Evolutionary conservation across 345 rosid species (phyloP).

Genomic region (Pistacia atlantica): DNA sequence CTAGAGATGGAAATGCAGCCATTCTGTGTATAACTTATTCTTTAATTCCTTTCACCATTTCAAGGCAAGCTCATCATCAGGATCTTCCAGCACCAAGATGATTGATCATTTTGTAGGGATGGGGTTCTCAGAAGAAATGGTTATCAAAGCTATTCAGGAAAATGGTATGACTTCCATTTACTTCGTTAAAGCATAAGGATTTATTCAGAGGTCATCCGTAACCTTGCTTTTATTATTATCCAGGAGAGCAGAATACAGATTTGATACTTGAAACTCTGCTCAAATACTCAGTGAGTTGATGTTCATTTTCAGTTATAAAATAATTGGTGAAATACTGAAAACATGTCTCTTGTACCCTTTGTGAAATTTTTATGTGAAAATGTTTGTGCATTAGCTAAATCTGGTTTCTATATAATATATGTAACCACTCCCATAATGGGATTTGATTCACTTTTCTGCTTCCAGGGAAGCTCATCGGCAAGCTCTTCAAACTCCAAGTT

Average conservation of each 20-base stretch:
- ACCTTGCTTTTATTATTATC: slow-evolving; percentile 17
- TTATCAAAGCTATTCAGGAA: slow-evolving; percentile 63
- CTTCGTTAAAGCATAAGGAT: slow-evolving; percentile 2
- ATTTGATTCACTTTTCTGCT: slow-evolving; percentile 11
- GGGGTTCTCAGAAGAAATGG: slow-evolving; percentile 72
- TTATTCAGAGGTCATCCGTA: slow-evolving; percentile 17
- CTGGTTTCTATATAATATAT: neutral
- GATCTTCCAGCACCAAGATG: slow-evolving; percentile 56
- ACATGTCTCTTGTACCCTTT: neutral
- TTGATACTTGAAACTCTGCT: slow-evolving; percentile 58
- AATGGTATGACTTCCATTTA: slow-evolving; percentile 44
- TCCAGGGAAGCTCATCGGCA: slow-evolving; percentile 37
- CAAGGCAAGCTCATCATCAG: slow-evolving; percentile 52
- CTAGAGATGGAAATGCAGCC: neutral
- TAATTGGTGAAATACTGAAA: slow-evolving; percentile 4
- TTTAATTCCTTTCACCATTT: slow-evolving; percentile 14
- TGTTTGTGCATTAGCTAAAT: neutral
- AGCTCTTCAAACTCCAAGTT: slow-evolving; percentile 48
- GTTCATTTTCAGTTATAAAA: slow-evolving; percentile 9
- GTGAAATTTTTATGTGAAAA: slow-evolving; percentile 1
- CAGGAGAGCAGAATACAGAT: slow-evolving; percentile 55
- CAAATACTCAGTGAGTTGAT: slow-evolving; percentile 47
- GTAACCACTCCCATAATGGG: neutral
- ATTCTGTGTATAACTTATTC: slow-evolving; percentile 7
- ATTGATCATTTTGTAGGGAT: slow-evolving; percentile 62